These are phyloP conservation scores for Ceriops zippeliana DNA, from an alignment of 345 rosid species.

Conservation along the genomic window DNA sequence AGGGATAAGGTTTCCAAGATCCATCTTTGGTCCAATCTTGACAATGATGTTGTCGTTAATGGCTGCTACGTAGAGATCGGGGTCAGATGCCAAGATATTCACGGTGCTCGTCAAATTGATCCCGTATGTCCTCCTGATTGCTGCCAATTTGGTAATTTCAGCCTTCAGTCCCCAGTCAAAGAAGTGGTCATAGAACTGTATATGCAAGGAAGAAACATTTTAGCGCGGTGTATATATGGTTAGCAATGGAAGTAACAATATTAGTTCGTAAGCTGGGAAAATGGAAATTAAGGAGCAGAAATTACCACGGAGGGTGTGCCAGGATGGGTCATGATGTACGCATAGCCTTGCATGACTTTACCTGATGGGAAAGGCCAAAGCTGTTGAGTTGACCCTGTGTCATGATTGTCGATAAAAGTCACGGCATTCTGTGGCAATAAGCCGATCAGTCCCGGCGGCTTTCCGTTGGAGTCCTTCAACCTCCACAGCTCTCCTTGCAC, in stretches of 20 bases:
- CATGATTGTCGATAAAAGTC: slow-evolving; percentile 82
- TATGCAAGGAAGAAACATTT: not conserved
- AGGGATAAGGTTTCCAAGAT: slow-evolving; percentile 67
- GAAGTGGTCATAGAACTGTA: slow-evolving; percentile 83
- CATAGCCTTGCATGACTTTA: slow-evolving; percentile 83
- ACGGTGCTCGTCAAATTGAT: slow-evolving; percentile 48
- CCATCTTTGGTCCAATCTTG: slow-evolving; percentile 73
- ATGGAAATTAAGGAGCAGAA: slow-evolving; percentile 1
- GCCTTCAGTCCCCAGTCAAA: slow-evolving; percentile 63
- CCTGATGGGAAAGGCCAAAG: slow-evolving; percentile 73
- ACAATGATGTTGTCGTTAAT: slow-evolving; percentile 59
- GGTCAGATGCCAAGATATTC: slow-evolving; percentile 51
- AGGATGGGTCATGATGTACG: slow-evolving; percentile 82
- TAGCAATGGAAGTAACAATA: too few species aligned
- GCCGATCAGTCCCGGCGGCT: slow-evolving; percentile 79
- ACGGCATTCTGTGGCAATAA: slow-evolving; percentile 63
- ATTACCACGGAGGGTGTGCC: slow-evolving; percentile 72
- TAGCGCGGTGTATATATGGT: too few species aligned
- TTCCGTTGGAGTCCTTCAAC: slow-evolving; percentile 61
- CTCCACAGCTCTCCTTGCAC: slow-evolving; percentile 79
- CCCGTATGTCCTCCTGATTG: slow-evolving; percentile 41
- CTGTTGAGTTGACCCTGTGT: slow-evolving; percentile 60
- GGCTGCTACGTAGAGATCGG: slow-evolving; percentile 63
- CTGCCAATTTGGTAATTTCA: slow-evolving; percentile 42
- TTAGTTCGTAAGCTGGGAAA: too few species aligned